Evolutionary conservation across 352 stramenopile genomes (phyloP).

Genomic region (Phytophthora pistaciae): DNA sequence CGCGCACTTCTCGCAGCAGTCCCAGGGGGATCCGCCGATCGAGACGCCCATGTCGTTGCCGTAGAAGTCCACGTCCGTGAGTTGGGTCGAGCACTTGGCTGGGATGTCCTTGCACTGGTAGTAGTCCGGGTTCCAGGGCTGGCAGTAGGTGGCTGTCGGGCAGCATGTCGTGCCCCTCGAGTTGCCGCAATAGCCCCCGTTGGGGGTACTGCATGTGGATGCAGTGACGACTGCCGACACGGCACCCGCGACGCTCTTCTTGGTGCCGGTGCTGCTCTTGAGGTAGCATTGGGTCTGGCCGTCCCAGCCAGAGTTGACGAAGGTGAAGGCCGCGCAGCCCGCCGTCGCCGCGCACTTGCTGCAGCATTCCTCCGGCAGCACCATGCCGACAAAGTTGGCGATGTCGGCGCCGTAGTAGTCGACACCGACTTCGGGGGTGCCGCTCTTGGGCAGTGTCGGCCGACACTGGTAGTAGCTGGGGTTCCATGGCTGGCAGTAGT

Average conservation of each 20-base stretch:
- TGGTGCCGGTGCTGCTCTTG: constrained; percentile 26
- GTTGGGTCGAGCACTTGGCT: constrained; percentile 41
- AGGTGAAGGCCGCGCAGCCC: constrained; percentile 28
- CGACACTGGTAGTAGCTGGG: constrained; percentile 51
- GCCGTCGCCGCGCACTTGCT: constrained; percentile 9
- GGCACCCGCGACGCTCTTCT: constrained; percentile 12
- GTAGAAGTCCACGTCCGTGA: constrained; percentile 35
- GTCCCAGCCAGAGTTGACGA: constrained; percentile 29
- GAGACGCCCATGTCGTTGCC: constrained; percentile 10
- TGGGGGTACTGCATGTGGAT: neutral
- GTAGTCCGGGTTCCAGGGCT: constrained; percentile 34
- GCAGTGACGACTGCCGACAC: constrained; percentile 26
- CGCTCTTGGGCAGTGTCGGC: constrained; percentile 34
- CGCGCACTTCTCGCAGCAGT: constrained; percentile 34
- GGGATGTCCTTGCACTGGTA: constrained; percentile 56
- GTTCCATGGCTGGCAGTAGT: constrained; percentile 64
- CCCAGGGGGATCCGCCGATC: constrained; percentile 18
- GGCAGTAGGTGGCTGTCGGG: constrained; percentile 13
- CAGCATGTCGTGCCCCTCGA: constrained; percentile 11
- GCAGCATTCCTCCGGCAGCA: constrained; percentile 22
- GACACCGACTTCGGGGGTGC: constrained; percentile 36
- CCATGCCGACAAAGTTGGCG: constrained; percentile 26
- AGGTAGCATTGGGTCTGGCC: constrained; percentile 31
- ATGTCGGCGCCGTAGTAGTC: constrained; percentile 58
- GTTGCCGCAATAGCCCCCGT: constrained; percentile 22